These are phyloP conservation scores for Wallemia hederae DNA, from an alignment of 1,284 basidiomycete species.

Conservation along the genomic window DNA sequence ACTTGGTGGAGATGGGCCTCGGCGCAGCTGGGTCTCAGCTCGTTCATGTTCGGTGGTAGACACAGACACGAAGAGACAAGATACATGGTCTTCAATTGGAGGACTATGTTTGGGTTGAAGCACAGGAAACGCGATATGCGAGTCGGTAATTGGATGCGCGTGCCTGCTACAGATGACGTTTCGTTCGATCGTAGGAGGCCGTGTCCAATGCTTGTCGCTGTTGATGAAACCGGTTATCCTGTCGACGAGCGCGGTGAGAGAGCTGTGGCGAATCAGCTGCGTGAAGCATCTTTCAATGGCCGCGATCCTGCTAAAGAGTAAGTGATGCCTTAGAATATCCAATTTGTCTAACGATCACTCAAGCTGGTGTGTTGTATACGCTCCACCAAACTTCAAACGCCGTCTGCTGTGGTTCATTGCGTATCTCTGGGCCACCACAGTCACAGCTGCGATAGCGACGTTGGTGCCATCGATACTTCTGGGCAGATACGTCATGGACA, in stretches of 20 bases:
- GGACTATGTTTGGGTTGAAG: not conserved
- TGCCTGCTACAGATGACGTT: not conserved
- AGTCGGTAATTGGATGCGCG: not conserved
- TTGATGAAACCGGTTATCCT: not conserved
- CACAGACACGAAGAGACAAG: not conserved
- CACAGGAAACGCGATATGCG: not conserved
- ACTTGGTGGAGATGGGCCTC: not conserved
- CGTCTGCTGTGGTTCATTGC: not conserved
- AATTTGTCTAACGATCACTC: not conserved
- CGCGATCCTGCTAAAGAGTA: not conserved
- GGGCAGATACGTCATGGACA: not conserved
- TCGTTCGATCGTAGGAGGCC: not conserved
- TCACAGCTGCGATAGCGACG: not conserved
- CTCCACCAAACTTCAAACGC: not conserved
- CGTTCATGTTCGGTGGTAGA: not conserved
- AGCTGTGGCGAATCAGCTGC: not conserved
- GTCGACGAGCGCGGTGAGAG: not conserved
- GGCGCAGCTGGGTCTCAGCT: not conserved
- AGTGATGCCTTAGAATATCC: not conserved
- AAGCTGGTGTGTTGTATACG: not conserved
- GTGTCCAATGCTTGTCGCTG: not conserved
- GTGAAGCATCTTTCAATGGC: not conserved
- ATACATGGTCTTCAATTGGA: not conserved
- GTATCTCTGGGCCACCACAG: not conserved
- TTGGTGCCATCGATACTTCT: not conserved